Percentiles rank a stretch among this genome's conserved stretches.
Conservation (phyloP, 352 stramenopile genomes). For the Plasmopara halstedii region DNA sequence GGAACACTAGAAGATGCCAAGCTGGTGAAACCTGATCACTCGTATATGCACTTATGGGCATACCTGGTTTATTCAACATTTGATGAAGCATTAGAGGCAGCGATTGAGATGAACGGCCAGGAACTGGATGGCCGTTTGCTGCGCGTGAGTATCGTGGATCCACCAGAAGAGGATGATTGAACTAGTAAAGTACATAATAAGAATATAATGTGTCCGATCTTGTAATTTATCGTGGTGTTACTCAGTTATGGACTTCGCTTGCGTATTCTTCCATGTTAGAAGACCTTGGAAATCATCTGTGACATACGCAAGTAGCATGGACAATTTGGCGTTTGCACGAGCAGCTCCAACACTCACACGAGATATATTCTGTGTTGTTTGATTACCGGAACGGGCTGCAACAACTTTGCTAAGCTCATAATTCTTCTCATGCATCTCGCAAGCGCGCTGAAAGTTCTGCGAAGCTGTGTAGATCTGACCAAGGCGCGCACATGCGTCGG, state of each 20-base stretch:
- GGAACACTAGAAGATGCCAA: conserved; percentile 52
- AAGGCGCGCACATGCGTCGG: conserved; percentile 77
- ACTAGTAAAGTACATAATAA: no score
- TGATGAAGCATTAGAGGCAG: conserved; percentile 60
- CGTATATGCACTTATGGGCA: conserved; percentile 54
- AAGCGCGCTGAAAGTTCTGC: conserved; percentile 68
- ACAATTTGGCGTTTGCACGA: conserved; percentile 64
- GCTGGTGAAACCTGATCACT: conserved; percentile 50
- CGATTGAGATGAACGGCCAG: conserved; percentile 76
- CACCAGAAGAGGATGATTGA: conserved; percentile 15
- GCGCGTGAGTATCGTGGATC: conserved; percentile 68
- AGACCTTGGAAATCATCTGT: conserved; percentile 63
- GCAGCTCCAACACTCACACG: conserved; percentile 63
- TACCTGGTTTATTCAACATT: conserved; percentile 57
- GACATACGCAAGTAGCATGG: conserved; percentile 47
- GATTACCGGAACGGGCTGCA: conserved; percentile 30
- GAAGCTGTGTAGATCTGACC: conserved; percentile 79
- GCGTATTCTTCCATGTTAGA: conserved; percentile 74
- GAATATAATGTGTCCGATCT: no score
- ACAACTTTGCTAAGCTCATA: conserved; percentile 74
- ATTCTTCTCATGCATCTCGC: conserved; percentile 88
- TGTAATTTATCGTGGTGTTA: no score
- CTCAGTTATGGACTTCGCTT: no score
- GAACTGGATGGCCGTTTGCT: conserved; percentile 69
- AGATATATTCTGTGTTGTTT: conserved; percentile 46